Conservation (phyloP, 225 moss, liverwort and hornwort species). For the Neckera pumila region DNA sequence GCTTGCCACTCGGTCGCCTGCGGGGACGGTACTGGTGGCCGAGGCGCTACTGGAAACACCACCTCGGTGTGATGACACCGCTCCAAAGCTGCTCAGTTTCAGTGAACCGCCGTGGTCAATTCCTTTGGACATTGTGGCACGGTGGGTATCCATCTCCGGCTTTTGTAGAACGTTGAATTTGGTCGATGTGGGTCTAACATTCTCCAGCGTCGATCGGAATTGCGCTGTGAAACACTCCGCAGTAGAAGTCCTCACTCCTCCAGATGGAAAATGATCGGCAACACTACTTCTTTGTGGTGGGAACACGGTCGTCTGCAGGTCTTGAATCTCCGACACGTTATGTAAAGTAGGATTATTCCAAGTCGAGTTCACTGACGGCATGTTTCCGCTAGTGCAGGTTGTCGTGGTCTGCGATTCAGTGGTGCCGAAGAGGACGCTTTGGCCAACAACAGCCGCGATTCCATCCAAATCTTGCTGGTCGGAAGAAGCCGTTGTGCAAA, state of each 20-base stretch:
- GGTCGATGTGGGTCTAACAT: not conserved
- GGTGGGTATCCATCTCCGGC: not conserved
- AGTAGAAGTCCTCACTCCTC: not conserved
- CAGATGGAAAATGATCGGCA: not conserved
- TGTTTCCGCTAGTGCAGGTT: not conserved
- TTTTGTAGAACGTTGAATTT: not conserved
- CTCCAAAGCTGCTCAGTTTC: not conserved
- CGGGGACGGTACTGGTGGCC: not conserved
- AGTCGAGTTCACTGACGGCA: not conserved
- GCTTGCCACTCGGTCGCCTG: conserved; percentile 9
- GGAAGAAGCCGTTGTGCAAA: not conserved
- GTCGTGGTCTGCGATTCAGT: not conserved
- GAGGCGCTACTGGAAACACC: not conserved
- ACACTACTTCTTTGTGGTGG: not conserved
- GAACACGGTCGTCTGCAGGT: not conserved
- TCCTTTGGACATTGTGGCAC: not conserved
- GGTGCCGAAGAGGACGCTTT: conserved; percentile 25
- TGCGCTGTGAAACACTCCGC: not conserved
- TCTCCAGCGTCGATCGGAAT: conserved; percentile 7
- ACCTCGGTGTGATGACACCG: not conserved
- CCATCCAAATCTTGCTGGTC: conserved; percentile 27
- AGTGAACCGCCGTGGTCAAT: not conserved
- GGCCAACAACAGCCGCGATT: conserved; percentile 48
- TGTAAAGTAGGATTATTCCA: not conserved
- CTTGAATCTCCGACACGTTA: not conserved